phyloP scores from a whole-genome alignment of 1,139 yeast species.

The Yamadazyma spencermartinsiae region DNA sequence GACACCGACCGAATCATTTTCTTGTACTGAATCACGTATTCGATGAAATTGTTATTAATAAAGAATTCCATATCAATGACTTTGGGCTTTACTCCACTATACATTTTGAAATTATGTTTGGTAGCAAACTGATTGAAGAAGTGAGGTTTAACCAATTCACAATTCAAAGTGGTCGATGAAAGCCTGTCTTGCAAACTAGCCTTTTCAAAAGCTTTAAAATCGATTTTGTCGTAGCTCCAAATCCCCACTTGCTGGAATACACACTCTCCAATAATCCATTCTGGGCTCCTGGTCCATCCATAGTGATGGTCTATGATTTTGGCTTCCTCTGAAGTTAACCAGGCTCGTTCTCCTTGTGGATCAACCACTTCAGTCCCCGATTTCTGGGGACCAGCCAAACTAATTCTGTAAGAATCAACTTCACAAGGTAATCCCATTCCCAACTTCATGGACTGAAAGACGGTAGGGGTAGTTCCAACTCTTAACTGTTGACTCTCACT shows the following conservation, averaged over 20 bases:
- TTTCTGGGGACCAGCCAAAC: slow-evolving; percentile 73
- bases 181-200: slow-evolving; percentile 31
- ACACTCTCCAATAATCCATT: slow-evolving; percentile 75
- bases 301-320: slow-evolving; percentile 53
- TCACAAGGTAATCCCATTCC: slow-evolving; percentile 73
- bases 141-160: slow-evolving; percentile 31
- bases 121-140: slow-evolving; percentile 31
- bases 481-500: slow-evolving; percentile 59
- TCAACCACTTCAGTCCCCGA: slow-evolving; percentile 56
- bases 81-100: slow-evolving; percentile 25
- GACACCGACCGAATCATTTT: slow-evolving; percentile 45
- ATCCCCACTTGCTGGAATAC: slow-evolving; percentile 77
- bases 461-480: slow-evolving; percentile 69
- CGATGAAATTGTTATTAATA: slow-evolving; percentile 60
- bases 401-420: slow-evolving; percentile 65
- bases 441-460: slow-evolving; percentile 55
- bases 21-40: slow-evolving; percentile 55
- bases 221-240: slow-evolving; percentile 53
- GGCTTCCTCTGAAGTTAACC: slow-evolving; percentile 56
- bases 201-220: slow-evolving; percentile 21
- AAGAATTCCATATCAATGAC: slow-evolving; percentile 57
- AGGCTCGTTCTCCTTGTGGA: slow-evolving; percentile 66
- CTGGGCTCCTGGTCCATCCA: slow-evolving; percentile 63
- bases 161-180: slow-evolving; percentile 24
- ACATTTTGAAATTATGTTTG: slow-evolving; percentile 21